phyloP scores from a whole-genome alignment of 495 filamentous ascomycete genomes.

The Penicillium arizonense region DNA sequence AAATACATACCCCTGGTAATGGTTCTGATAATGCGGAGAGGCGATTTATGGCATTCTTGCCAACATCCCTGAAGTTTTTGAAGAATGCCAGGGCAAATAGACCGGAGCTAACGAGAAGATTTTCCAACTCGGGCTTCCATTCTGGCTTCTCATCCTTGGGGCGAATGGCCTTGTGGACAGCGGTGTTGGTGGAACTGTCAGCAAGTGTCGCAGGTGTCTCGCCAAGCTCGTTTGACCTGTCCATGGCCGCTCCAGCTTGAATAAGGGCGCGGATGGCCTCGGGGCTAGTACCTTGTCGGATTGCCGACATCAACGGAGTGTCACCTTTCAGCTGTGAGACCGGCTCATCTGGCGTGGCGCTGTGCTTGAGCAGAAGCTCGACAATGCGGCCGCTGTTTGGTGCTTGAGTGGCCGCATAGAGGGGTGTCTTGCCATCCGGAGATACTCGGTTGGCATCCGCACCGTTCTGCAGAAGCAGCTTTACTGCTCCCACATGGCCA shows the following conservation, averaged over 20 bases:
- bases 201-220: background rate
- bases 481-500: background rate
- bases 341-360: background rate
- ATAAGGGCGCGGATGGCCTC: background rate
- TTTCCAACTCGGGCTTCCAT: constrained; percentile 3
- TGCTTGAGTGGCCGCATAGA: background rate
- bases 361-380: background rate
- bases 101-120: constrained; percentile 1
- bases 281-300: background rate
- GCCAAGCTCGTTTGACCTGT: background rate
- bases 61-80: background rate
- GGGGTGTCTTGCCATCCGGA: background rate
- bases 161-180: background rate
- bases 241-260: background rate
- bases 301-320: background rate
- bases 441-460: background rate
- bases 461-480: background rate
- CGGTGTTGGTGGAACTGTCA: background rate
- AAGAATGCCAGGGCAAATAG: background rate
- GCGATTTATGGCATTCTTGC: background rate
- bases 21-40: background rate
- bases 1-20: background rate
- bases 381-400: constrained; percentile 1
- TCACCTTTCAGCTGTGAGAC: background rate
- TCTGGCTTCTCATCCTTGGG: background rate